Evolutionary conservation across 2,329 filamentous ascomycete genomes (phyloP).

Genomic region (Esteya vermicola): DNA sequence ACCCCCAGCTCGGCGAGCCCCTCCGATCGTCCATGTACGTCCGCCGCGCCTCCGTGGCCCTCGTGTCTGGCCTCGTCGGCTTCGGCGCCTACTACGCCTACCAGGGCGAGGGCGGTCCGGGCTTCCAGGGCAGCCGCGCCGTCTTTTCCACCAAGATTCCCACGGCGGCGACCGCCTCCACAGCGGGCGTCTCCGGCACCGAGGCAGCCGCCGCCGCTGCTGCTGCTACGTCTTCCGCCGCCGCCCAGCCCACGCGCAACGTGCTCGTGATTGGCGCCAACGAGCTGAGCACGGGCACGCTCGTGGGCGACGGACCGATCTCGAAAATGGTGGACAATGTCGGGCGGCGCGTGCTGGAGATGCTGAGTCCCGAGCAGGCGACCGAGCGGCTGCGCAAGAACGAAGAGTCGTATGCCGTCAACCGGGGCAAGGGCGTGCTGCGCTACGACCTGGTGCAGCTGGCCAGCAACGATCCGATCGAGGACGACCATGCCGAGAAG

Average conservation of each 20-base stretch:
- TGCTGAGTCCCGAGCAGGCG: constrained; percentile 90
- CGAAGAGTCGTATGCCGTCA: constrained; percentile 84
- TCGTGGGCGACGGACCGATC: constrained; percentile 73
- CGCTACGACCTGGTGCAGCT: constrained; percentile 92
- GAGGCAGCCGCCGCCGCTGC: neutral
- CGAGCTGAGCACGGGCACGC: constrained; percentile 75
- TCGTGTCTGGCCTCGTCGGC: constrained; percentile 58
- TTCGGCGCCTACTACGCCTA: constrained; percentile 68
- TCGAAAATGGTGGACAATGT: constrained; percentile 78
- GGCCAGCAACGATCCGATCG: constrained; percentile 92
- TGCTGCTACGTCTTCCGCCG: too few species aligned
- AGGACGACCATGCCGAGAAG: constrained; percentile 96
- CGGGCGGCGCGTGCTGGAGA: constrained; percentile 78
- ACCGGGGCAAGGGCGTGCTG: constrained; percentile 78
- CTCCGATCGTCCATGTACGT: constrained; percentile 62
- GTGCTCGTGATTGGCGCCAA: constrained; percentile 83
- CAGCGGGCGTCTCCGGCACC: neutral
- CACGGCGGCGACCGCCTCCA: neutral
- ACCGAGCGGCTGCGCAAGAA: constrained; percentile 77
- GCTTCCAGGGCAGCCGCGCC: too few species aligned
- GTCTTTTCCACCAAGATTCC: constrained; percentile 5
- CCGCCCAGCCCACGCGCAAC: constrained; percentile 31
- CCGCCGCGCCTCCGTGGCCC: constrained; percentile 50
- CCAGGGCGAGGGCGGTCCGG: constrained; percentile 22
- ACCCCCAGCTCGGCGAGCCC: constrained; percentile 25